phyloP scores from a whole-genome alignment of 139 green algal species.

The Raphidocelis subcapitata region DNA sequence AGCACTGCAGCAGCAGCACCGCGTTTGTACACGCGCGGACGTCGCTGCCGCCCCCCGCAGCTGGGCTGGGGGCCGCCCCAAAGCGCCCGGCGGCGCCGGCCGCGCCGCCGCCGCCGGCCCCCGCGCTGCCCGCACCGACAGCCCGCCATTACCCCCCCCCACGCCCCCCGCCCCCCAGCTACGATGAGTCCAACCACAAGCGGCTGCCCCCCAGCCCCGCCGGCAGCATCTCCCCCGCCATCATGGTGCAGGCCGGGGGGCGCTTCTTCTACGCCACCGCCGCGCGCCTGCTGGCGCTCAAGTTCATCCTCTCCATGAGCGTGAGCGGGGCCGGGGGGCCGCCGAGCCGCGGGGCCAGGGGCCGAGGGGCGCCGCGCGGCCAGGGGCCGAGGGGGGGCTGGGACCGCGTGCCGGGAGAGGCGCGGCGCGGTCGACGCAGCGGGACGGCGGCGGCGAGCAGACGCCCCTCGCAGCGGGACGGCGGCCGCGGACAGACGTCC shows the following conservation, averaged over 20 bases:
- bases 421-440: not conserved
- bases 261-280: slow-evolving; percentile 98
- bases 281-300: slow-evolving; percentile 91
- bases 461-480: too few species aligned
- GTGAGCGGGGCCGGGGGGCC: slow-evolving; percentile 36
- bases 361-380: too few species aligned
- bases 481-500: too few species aligned
- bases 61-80: not conserved
- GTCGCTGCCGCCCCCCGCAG: not conserved
- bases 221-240: slow-evolving; percentile 92
- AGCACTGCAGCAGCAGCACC: not conserved
- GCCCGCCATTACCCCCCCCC: not conserved
- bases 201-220: slow-evolving; percentile 80
- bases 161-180: slow-evolving; percentile 44
- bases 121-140: not conserved
- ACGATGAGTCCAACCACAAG: slow-evolving; percentile 87
- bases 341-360: not conserved
- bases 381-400: too few species aligned
- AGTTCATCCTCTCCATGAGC: slow-evolving; percentile 96
- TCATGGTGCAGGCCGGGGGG: slow-evolving; percentile 95
- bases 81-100: not conserved
- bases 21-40: not conserved
- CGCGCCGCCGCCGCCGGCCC: slow-evolving; percentile 7
- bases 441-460: too few species aligned
- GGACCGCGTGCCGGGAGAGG: not conserved